Base-by-base conservation (phyloP, 2,329 filamentous ascomycete species). In the Ophiosphaerella korrae region DNA sequence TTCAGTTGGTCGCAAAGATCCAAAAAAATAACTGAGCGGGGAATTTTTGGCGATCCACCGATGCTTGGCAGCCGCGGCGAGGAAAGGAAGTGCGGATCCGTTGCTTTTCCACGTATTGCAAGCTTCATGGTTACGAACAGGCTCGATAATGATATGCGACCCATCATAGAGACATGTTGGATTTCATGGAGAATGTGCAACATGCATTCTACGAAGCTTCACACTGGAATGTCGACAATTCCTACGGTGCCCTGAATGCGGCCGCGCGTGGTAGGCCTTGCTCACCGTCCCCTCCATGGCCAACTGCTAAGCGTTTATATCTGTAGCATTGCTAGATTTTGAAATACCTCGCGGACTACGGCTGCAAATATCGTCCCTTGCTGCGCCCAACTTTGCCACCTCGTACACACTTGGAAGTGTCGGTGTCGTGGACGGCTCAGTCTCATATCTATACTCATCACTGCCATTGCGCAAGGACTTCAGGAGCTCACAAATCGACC, bases 101-200 rank as follows among this genome's bases (percentile, higher is more conserved):
- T 47, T 42, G 18, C 18, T 21, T 18, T 18, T 43, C 40, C 38
- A 45, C 43, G 37, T 26, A 34, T 47, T 35, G 42, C 39, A 41
- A 38, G 45, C 48, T 48, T 37, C 45, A 48, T 47, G 51, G 26
- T 18, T 18, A 43, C 41, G 3, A 40, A 45, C 46, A 40, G 36
- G 21, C 18, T 16, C 35, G 43, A 45, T 48, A 26, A 72, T 70
- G 68, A 48, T 62, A 58, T 55, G 45, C 49, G 7, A 7, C 26
- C 52, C 49, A 50, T 57, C 42, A 63, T 55, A 58, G 40, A 66
- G 80, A 71, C 64, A 97, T 97, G 92, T 87, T 94, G 78, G 88
- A 92, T 77, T 97, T 96, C 80, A 96, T 97, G 90, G 92, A 96
- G 77, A 93, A 95, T 80, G 88, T 97, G 79, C 91, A 96, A 77